Evolutionary conservation across 306 rosid species (phyloP), one percentile per base, ranked within the genome.

Genomic region (Quercus wislizeni): DNA sequence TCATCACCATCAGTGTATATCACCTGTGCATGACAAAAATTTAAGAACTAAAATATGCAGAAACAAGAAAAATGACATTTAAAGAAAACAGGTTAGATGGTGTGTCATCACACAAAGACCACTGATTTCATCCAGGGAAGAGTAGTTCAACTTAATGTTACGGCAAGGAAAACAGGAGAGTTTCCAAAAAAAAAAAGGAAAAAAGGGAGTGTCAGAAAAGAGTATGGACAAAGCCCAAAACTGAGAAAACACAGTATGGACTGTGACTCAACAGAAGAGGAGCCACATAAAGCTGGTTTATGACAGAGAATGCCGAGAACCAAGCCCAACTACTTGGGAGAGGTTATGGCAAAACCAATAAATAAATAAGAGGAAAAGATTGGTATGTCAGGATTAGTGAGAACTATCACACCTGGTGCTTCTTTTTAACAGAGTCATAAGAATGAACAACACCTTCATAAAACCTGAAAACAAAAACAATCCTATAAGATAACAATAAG

Each of bases 371-470:
- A 38, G 46, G 11, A 13, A 62, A 46, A 55, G 11, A 61, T 27
- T 54, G 77, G 78, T 76, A 65, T 54, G 79, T 25, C 2, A 8
- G 28, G 57, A 78, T 25, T 63, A 77, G 71, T 35, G 18, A 73
- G 80, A 74, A 51, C 17, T 64, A 81, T 75, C 86, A 83, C 85
- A 92, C 97, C 92, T 78, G 68, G 86, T 93, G 92, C 82, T 75
- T 90, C 82, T 82, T 84, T 83, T 74, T 90, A 56, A 72, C 62
- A 76, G 84, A 80, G 71, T 90, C 88, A 73, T 86, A 92, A 21
- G 83, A 84, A 43, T 75, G 14, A 52, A 94, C 76, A 70, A 87
- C 83, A 63, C 97, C 98, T 78, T 88, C 92, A 80, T 94, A 94
- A 83, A 85, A 94, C 88, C 98, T 94, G 86, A 85, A 46, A 83